A percentile compares a stretch with the other conserved stretches of the same genome.
Evolutionary conservation across 192 early-diverging fungal genomes (phyloP).

Genomic region (Coemansia sp.): DNA sequence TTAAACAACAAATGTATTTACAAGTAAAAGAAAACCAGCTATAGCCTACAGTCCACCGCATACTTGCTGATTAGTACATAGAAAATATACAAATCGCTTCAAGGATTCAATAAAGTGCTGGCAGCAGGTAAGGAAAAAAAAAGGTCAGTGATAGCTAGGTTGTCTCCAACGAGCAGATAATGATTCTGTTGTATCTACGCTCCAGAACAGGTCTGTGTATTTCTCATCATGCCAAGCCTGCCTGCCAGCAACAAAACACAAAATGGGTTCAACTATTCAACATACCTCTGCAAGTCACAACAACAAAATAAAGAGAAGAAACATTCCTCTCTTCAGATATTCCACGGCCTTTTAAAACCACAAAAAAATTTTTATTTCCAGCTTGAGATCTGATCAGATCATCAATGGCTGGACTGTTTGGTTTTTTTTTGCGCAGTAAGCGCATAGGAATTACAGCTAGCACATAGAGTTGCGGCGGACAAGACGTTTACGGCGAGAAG

Average conservation of each 20-base stretch:
- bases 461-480: conserved; percentile 34
- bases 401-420: neutral
- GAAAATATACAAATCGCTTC: too few relatives aligned
- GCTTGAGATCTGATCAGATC: neutral
- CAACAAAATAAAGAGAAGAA: neutral
- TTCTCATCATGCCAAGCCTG: conserved; percentile 31
- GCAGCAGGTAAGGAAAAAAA: neutral
- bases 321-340: neutral
- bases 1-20: too few relatives aligned
- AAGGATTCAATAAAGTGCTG: too few relatives aligned
- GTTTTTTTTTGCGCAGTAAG: conserved; percentile 4
- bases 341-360: too few relatives aligned
- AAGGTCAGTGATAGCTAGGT: conserved; percentile 35
- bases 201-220: conserved; percentile 55
- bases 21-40: too few relatives aligned
- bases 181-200: conserved; percentile 37
- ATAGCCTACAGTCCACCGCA: too few relatives aligned
- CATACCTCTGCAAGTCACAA: conserved; percentile 14
- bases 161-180: conserved; percentile 37
- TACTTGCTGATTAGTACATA: too few relatives aligned
- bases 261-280: neutral
- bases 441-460: neutral
- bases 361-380: conserved; percentile 5
- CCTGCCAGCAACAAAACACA: neutral
- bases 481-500: neutral